Percentiles rank a stretch among this genome's conserved stretches.
These are phyloP conservation scores for Gleditsia sinensis DNA, from an alignment of 306 rosid species.

Conservation along the genomic window DNA sequence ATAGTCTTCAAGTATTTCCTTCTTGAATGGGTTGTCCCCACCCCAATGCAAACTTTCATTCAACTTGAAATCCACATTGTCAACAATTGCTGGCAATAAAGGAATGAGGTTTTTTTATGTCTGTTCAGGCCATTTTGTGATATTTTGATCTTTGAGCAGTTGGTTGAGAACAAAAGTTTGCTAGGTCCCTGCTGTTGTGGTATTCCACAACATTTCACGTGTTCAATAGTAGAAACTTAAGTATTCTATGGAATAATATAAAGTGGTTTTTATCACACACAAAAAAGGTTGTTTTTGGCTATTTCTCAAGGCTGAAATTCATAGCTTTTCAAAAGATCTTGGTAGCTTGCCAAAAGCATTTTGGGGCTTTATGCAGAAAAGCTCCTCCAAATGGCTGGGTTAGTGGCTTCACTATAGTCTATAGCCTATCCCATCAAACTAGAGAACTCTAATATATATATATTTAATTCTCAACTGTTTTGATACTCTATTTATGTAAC, in stretches of 20 bases:
- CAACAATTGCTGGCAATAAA: conserved; percentile 20
- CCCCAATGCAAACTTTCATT: background rate
- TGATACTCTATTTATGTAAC: conserved; percentile 4
- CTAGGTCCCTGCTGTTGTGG: background rate
- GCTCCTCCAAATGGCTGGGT: background rate
- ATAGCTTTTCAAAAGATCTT: background rate
- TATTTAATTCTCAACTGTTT: background rate
- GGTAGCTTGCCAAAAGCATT: background rate
- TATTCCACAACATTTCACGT: background rate
- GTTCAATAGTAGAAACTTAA: background rate
- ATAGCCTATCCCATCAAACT: background rate
- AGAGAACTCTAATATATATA: background rate
- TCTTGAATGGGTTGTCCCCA: background rate
- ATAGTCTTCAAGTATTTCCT: background rate
- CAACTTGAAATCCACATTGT: background rate
- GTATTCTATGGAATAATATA: background rate
- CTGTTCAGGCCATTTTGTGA: background rate
- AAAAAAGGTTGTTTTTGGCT: background rate
- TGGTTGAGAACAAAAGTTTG: background rate
- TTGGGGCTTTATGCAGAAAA: background rate
- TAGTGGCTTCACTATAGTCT: background rate
- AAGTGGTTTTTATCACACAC: background rate
- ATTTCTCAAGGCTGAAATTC: background rate
- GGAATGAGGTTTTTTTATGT: background rate
- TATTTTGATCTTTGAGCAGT: background rate